Conservation (phyloP, 2,329 filamentous ascomycete genomes). For the Capronia epimyces region DNA sequence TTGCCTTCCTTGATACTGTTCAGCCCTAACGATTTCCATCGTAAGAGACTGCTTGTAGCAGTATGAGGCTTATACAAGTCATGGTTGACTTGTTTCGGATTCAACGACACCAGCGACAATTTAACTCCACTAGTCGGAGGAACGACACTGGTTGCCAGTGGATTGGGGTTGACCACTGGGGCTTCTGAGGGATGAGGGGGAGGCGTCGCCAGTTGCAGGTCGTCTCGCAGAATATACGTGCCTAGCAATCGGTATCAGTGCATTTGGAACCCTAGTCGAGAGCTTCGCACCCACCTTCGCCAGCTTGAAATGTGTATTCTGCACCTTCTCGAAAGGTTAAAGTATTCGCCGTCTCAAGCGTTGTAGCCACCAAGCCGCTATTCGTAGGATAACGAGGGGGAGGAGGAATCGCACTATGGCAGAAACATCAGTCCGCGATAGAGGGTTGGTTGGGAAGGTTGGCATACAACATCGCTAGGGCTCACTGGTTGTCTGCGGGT, state of each 20-base stretch:
- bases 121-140: slow-evolving; percentile 83
- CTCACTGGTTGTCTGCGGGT: background rate
- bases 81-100: slow-evolving; percentile 49
- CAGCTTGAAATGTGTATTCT: slow-evolving; percentile 85
- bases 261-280: background rate
- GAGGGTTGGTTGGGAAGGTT: background rate
- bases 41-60: slow-evolving; percentile 41
- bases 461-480: slow-evolving; percentile 27
- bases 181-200: slow-evolving; percentile 93
- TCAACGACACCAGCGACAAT: slow-evolving; percentile 69
- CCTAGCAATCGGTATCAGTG: slow-evolving; percentile 46
- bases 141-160: slow-evolving; percentile 75
- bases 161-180: slow-evolving; percentile 80
- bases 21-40: slow-evolving; percentile 26
- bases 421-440: slow-evolving; percentile 9
- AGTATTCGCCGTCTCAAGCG: slow-evolving; percentile 92
- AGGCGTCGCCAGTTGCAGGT: slow-evolving; percentile 85
- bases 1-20: slow-evolving; percentile 26
- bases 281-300: slow-evolving; percentile 60
- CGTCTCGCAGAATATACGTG: slow-evolving; percentile 84
- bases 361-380: slow-evolving; percentile 61
- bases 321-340: slow-evolving; percentile 72
- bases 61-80: slow-evolving; percentile 50
- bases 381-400: slow-evolving; percentile 72
- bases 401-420: slow-evolving; percentile 69